Percentiles rank a stretch among this genome's conserved stretches.
phyloP scores from a whole-genome alignment of 176 grass and related monocot genomes.

The Bothriochloa decipiens region DNA sequence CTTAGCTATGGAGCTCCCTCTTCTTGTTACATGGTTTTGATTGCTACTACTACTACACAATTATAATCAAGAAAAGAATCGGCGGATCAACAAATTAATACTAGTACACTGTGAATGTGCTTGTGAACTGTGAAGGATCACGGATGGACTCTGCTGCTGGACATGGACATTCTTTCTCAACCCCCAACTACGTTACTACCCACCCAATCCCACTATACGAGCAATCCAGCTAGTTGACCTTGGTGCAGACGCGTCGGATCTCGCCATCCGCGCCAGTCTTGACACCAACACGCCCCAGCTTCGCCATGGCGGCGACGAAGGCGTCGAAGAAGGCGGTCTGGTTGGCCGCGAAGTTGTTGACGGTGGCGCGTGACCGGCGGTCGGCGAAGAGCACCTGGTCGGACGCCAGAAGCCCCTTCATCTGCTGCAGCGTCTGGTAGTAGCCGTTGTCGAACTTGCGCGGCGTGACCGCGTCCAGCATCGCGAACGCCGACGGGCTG shows the following conservation, averaged over 20 bases:
- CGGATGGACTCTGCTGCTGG: neutral
- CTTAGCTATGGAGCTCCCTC: neutral
- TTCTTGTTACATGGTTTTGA: slow-evolving; percentile 11
- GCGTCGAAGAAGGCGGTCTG: slow-evolving; percentile 85
- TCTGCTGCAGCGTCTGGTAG: slow-evolving; percentile 81
- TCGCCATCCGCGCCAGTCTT: slow-evolving; percentile 64
- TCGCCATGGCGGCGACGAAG: slow-evolving; percentile 70
- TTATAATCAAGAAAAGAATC: slow-evolving; percentile 47
- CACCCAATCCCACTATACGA: slow-evolving; percentile 12
- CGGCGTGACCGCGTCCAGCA: slow-evolving; percentile 71
- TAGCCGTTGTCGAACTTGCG: slow-evolving; percentile 75
- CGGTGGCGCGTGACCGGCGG: slow-evolving; percentile 63
- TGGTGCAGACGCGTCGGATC: slow-evolving; percentile 78
- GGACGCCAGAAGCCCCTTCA: slow-evolving; percentile 72
- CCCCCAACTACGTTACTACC: neutral
- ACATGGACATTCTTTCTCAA: neutral
- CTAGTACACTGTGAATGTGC: slow-evolving; percentile 18
- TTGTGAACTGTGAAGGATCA: neutral
- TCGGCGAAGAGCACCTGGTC: slow-evolving; percentile 85
- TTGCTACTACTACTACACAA: slow-evolving; percentile 20
- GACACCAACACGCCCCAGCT: slow-evolving; percentile 76
- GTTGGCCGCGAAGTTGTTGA: slow-evolving; percentile 84
- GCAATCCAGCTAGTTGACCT: slow-evolving; percentile 45
- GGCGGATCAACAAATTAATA: slow-evolving; percentile 39
- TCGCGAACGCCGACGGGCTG: slow-evolving; percentile 54